Conservation (phyloP, 225 moss, liverwort and hornwort genomes). For the Pleurozium schreberi region DNA sequence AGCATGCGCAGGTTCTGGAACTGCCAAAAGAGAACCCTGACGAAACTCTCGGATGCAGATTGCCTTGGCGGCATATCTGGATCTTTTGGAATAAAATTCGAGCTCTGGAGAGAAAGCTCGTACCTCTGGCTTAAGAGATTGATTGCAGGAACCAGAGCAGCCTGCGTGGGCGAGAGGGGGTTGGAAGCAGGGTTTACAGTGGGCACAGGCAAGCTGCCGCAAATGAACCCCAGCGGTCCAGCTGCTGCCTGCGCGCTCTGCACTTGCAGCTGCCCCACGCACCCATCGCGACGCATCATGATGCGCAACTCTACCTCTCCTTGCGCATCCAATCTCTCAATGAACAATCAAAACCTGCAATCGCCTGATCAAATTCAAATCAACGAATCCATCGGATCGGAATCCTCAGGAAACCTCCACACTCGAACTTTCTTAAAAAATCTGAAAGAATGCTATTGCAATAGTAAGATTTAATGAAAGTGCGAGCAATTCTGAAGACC, state of each 20-base stretch:
- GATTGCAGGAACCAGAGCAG: constrained; percentile 64
- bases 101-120: constrained; percentile 11
- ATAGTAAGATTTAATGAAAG: not conserved
- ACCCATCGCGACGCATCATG: constrained; percentile 60
- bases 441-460: not conserved
- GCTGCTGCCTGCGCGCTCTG: constrained; percentile 60
- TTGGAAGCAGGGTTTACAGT: constrained; percentile 46
- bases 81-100: constrained; percentile 70
- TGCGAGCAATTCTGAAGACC: not conserved
- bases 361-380: not conserved
- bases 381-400: not conserved
- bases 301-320: not conserved
- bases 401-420: not conserved
- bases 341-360: not conserved
- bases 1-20: constrained; percentile 95
- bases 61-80: constrained; percentile 68
- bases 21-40: constrained; percentile 90
- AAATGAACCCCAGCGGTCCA: constrained; percentile 82
- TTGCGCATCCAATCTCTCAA: not conserved
- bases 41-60: constrained; percentile 58
- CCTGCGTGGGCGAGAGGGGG: constrained; percentile 34
- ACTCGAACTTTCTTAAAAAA: not conserved
- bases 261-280: constrained; percentile 81
- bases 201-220: constrained; percentile 95
- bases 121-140: constrained; percentile 71